Conservation (phyloP, 2,329 filamentous ascomycete species). For the Lanzia echinophila region DNA sequence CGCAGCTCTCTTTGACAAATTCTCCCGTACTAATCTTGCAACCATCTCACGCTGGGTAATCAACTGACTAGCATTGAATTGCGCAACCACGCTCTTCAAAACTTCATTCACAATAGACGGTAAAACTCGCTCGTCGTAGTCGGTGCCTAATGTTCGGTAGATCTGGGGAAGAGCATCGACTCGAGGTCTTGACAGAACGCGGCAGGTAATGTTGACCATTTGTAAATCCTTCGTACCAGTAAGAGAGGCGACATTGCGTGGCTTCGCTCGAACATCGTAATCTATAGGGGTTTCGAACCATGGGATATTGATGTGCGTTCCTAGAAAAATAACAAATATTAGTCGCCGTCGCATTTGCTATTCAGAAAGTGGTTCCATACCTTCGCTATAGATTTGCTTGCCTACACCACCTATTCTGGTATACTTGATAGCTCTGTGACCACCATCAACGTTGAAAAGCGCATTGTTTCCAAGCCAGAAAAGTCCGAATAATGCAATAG, state of each 20-base stretch:
- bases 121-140: constrained; percentile 95
- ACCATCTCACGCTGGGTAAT: constrained; percentile 99
- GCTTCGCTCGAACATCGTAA: constrained; percentile 97
- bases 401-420: constrained; percentile 84
- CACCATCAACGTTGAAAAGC: constrained; percentile 85
- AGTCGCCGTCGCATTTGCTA: constrained; percentile 6
- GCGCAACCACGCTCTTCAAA: constrained; percentile 94
- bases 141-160: constrained; percentile 87
- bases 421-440: constrained; percentile 98
- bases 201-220: constrained; percentile 99
- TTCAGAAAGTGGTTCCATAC: constrained; percentile 39
- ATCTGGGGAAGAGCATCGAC: constrained; percentile 90
- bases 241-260: constrained; percentile 90
- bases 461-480: constrained; percentile 49
- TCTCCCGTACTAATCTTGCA: constrained; percentile 82
- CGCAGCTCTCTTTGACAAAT: constrained; percentile 81
- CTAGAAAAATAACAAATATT: constrained; percentile 37
- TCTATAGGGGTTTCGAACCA: constrained; percentile 97
- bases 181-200: constrained; percentile 89
- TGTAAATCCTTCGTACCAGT: constrained; percentile 98
- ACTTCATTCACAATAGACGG: constrained; percentile 99
- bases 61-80: constrained; percentile 97
- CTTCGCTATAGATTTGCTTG: constrained; percentile 95
- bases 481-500: constrained; percentile 48
- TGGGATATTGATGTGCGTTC: constrained; percentile 87